Conservation (phyloP, 1,139 yeast genomes). For the Keqinozyma sinolaborantium region DNA sequence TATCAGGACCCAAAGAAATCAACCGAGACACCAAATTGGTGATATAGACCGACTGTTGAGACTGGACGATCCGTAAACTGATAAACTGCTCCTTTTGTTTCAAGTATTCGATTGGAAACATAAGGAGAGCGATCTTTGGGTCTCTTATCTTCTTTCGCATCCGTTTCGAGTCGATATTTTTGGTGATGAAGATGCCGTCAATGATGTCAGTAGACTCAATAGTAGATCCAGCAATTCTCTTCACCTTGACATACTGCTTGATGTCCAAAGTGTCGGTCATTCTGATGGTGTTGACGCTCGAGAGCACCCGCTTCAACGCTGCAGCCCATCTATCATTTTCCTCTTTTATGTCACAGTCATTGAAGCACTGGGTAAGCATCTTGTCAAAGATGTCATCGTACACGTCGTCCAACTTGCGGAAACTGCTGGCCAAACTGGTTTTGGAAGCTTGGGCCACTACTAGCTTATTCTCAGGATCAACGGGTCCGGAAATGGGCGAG, state of each 20-base stretch:
- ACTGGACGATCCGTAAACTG: slow-evolving; percentile 77
- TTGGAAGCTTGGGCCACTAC: slow-evolving; percentile 4
- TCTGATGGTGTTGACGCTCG: slow-evolving; percentile 24
- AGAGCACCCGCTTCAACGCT: slow-evolving; percentile 22
- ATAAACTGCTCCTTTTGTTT: slow-evolving; percentile 71
- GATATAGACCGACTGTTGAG: slow-evolving; percentile 85
- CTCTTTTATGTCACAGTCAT: slow-evolving; percentile 47
- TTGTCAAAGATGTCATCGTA: slow-evolving; percentile 25
- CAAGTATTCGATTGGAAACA: slow-evolving; percentile 87
- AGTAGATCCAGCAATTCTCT: slow-evolving; percentile 75
- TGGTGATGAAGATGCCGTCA: slow-evolving; percentile 84
- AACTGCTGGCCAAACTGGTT: background rate
- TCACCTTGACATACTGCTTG: slow-evolving; percentile 82
- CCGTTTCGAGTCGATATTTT: slow-evolving; percentile 72
- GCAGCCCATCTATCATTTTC: slow-evolving; percentile 40
- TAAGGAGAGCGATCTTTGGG: slow-evolving; percentile 78
- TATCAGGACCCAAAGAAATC: slow-evolving; percentile 71
- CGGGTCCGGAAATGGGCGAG: background rate
- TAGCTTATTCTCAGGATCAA: background rate
- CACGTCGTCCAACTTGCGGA: slow-evolving; percentile 7
- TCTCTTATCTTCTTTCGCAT: slow-evolving; percentile 65
- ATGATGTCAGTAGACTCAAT: slow-evolving; percentile 58
- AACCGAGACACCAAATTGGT: slow-evolving; percentile 79
- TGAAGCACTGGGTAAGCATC: slow-evolving; percentile 62
- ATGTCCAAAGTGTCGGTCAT: slow-evolving; percentile 77